phyloP scores from a whole-genome alignment of 2,329 filamentous ascomycete species.

The Talaromyces sp. region DNA sequence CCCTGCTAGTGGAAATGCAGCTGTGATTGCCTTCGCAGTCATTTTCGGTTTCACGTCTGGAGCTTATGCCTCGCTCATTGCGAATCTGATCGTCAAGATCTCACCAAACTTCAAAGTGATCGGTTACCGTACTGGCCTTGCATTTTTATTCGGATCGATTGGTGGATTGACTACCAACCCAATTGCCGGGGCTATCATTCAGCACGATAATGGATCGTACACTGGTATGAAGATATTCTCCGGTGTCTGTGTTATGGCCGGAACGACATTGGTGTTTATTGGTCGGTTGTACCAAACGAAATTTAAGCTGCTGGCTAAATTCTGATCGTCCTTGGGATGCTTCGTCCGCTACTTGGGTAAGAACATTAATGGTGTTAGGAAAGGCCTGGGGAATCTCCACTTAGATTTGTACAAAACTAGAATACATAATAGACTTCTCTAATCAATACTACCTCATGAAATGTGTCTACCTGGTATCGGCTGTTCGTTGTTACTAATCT shows the following conservation, averaged over 20 bases:
- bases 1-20: constrained; percentile 48
- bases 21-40: constrained; percentile 60
- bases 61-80: constrained; percentile 59
- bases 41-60: constrained; percentile 67
- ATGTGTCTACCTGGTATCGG: too few species aligned
- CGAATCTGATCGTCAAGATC: constrained; percentile 66
- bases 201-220: constrained; percentile 63
- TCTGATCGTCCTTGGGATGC: not conserved
- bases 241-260: constrained; percentile 1
- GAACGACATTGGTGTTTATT: not conserved
- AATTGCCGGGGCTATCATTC: constrained; percentile 52
- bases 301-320: not conserved
- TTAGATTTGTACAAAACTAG: not conserved
- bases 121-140: constrained; percentile 17
- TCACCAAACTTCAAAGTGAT: constrained; percentile 57
- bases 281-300: not conserved
- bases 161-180: constrained; percentile 14
- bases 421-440: not conserved
- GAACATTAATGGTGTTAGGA: not conserved
- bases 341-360: not conserved
- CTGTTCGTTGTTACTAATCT: too few species aligned
- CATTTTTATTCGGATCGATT: constrained; percentile 13
- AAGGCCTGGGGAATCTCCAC: not conserved
- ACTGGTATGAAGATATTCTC: constrained; percentile 16
- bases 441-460: not conserved